A percentile compares a stretch with the other conserved stretches of the same genome.
phyloP scores from a whole-genome alignment of 2,329 filamentous ascomycete species.

The Cercospora zeina region DNA sequence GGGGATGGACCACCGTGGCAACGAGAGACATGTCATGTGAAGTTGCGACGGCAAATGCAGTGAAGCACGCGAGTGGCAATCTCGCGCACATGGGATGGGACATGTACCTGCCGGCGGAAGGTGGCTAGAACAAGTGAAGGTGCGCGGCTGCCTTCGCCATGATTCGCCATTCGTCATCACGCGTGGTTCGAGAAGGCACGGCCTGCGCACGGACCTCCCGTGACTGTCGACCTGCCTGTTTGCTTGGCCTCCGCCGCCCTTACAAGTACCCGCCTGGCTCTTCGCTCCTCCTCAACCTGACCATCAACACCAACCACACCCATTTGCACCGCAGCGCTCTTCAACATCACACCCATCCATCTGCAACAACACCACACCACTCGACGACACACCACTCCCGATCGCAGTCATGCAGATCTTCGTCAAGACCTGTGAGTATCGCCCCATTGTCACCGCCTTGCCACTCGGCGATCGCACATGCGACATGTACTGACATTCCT shows the following conservation, averaged over 20 bases:
- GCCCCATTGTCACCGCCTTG: conserved; percentile 36
- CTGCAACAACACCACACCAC: conserved; percentile 23
- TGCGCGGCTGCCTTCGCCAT: neutral
- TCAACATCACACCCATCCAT: conserved; percentile 16
- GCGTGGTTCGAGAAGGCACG: conserved; percentile 1
- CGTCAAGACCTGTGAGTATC: conserved; percentile 84
- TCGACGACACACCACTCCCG: conserved; percentile 26
- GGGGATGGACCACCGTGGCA: conserved; percentile 10
- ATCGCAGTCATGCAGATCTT: conserved; percentile 81
- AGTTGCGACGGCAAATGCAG: neutral
- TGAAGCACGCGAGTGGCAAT: conserved; percentile 5
- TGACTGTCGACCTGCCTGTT: conserved; percentile 9
- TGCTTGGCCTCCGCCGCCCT: conserved; percentile 7
- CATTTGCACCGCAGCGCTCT: conserved; percentile 13
- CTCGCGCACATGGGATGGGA: neutral
- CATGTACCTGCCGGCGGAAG: neutral
- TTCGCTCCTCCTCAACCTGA: conserved; percentile 15
- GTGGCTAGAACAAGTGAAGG: conserved; percentile 8
- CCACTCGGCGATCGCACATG: conserved; percentile 11
- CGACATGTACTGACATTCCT: conserved; percentile 39
- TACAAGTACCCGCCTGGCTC: conserved; percentile 11
- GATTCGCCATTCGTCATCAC: conserved; percentile 12
- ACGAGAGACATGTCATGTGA: conserved; percentile 6
- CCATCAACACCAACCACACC: conserved; percentile 17
- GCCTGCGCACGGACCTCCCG: neutral